Conservation (phyloP, 495 filamentous ascomycete species). For the Penicillium cinerascens region DNA sequence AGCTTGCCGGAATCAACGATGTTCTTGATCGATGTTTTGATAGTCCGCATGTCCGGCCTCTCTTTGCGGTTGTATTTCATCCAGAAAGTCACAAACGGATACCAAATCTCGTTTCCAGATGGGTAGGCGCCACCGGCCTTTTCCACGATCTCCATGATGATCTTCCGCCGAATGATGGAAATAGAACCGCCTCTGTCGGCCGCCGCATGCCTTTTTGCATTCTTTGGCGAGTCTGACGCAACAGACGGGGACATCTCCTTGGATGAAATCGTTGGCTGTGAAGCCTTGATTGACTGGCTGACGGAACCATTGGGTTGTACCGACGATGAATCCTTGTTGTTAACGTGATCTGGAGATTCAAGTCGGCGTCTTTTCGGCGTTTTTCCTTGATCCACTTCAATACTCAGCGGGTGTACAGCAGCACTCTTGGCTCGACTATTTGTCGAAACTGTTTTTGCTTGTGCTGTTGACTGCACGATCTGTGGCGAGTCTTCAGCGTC, state of each 20-base stretch:
- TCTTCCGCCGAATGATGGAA: slow-evolving; percentile 50
- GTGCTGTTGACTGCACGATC: background rate
- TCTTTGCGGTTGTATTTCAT: slow-evolving; percentile 44
- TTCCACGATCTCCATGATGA: slow-evolving; percentile 67
- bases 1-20: slow-evolving; percentile 59
- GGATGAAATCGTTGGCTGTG: background rate
- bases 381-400: background rate
- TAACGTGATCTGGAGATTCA: background rate
- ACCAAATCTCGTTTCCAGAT: slow-evolving; percentile 66
- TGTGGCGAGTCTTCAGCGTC: background rate
- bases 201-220: slow-evolving; percentile 1
- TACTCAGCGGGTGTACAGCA: background rate
- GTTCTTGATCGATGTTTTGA: slow-evolving; percentile 55
- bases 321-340: background rate
- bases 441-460: background rate
- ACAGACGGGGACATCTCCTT: background rate
- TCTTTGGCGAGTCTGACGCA: background rate
- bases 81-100: slow-evolving; percentile 64
- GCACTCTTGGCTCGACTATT: background rate
- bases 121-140: slow-evolving; percentile 71
- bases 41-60: slow-evolving; percentile 49
- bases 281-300: background rate
- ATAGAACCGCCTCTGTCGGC: slow-evolving; percentile 43
- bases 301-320: background rate
- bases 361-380: slow-evolving; percentile 5